phyloP scores from a whole-genome alignment of 2,329 filamentous ascomycete species.

The Aspergillus sp. region DNA sequence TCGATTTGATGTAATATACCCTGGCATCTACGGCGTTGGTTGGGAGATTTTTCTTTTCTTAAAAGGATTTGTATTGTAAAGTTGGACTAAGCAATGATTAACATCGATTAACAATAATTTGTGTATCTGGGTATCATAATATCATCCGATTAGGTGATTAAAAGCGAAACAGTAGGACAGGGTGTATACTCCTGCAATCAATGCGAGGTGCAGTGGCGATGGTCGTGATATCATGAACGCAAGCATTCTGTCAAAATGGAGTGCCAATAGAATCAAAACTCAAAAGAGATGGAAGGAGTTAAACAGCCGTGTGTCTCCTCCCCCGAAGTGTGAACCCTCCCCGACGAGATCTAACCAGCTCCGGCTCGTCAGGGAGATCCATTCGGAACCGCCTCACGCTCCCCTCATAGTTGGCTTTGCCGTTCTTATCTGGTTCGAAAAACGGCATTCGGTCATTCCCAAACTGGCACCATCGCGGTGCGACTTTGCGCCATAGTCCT shows the following conservation, averaged over 20 bases:
- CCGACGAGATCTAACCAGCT: background rate
- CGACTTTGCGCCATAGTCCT: constrained; percentile 36
- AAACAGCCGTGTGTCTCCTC: background rate
- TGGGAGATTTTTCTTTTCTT: background rate
- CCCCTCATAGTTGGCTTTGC: constrained; percentile 35
- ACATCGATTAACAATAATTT: too few relatives aligned
- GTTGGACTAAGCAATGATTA: too few relatives aligned
- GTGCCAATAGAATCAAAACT: too few relatives aligned
- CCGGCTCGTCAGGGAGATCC: constrained; percentile 32
- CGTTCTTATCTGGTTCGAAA: constrained; percentile 33
- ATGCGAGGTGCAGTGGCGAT: too few relatives aligned
- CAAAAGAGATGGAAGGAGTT: too few relatives aligned
- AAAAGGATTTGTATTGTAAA: too few relatives aligned
- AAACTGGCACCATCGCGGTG: constrained; percentile 35
- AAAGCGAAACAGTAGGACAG: too few relatives aligned
- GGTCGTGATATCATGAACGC: too few relatives aligned
- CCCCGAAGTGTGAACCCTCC: background rate
- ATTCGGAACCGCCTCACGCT: constrained; percentile 42
- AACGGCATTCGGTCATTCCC: constrained; percentile 31
- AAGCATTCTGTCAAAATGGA: too few relatives aligned
- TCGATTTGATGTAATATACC: constrained; percentile 64
- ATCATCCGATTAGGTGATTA: too few relatives aligned
- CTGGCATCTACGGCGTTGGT: background rate
- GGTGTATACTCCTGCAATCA: too few relatives aligned
- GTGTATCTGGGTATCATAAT: too few relatives aligned